phyloP scores from a whole-genome alignment of 495 filamentous ascomycete species.

The Aspergillus affinis region DNA sequence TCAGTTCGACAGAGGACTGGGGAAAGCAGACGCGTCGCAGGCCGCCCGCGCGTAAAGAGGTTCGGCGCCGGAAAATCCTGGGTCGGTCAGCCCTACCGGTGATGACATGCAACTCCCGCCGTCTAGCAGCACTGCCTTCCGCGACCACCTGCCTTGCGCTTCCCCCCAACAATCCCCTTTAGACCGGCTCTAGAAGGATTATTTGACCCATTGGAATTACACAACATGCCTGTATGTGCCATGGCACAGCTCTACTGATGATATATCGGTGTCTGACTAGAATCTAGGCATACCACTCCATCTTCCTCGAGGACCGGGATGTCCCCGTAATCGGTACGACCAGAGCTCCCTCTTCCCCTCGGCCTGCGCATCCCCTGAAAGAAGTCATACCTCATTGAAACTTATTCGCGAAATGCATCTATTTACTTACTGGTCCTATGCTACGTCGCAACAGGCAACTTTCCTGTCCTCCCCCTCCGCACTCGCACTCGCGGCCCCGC shows the following conservation, averaged over 20 bases:
- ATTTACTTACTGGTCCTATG: not conserved
- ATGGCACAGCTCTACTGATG: not conserved
- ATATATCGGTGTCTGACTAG: not conserved
- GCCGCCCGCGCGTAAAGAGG: slow-evolving; percentile 45
- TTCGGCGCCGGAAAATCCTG: slow-evolving; percentile 46
- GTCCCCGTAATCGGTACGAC: slow-evolving; percentile 62
- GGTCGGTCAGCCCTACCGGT: slow-evolving; percentile 24
- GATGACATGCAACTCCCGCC: slow-evolving; percentile 41
- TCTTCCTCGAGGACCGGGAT: slow-evolving; percentile 81
- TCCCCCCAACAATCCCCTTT: slow-evolving; percentile 17
- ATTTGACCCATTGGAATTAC: slow-evolving; percentile 8
- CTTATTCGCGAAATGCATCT: slow-evolving; percentile 13
- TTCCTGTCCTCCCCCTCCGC: slow-evolving; percentile 90
- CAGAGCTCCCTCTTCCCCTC: slow-evolving; percentile 15
- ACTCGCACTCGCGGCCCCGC: slow-evolving; percentile 90
- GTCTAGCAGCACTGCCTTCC: slow-evolving; percentile 30
- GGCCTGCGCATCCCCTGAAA: slow-evolving; percentile 16
- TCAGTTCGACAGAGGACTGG: slow-evolving; percentile 8
- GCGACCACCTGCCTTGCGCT: slow-evolving; percentile 19
- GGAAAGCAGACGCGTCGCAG: slow-evolving; percentile 34
- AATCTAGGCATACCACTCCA: slow-evolving; percentile 82
- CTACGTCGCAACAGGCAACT: slow-evolving; percentile 63
- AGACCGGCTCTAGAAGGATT: slow-evolving; percentile 23
- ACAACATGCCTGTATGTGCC: slow-evolving; percentile 53
- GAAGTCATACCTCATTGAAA: slow-evolving; percentile 9